Evolutionary conservation across 768 basidiomycete genomes (phyloP), one percentile per base, ranked within the genome.

Genomic region (Chalciporus sphaerocephalus): DNA sequence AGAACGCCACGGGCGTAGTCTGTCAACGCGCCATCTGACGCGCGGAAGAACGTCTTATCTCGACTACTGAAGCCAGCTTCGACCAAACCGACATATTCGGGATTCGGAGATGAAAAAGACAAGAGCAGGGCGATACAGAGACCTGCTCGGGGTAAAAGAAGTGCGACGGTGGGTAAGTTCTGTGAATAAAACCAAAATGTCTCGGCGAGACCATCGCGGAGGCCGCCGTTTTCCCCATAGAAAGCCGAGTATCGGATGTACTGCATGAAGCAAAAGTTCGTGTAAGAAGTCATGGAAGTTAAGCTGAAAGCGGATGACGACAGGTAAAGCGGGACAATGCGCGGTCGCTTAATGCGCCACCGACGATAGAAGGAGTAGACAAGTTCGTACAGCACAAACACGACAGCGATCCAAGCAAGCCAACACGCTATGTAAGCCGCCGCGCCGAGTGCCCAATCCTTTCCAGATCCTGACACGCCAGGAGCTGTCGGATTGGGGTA

Each of bases 361-460:
- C 85, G 70, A 48, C 87, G 74, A 38, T 73, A 69, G 59, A 88
- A 89, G 24, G 83, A 86, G 61, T 84, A 89, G 28, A 87, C 68
- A 42, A 87, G 61, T 51, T 89, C 86, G 67, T 92, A 93, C 27
- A 89, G 64, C 52, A 92, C 57, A 60, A 84, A 81, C 17, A 93
- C 80, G 20, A 78, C 74, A 44, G 85, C 60, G 22, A 90, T 74
- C 78, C 87, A 92, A 38, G 78, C 74, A 38, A 78, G 62, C 84
- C 87, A 92, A 61, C 84, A 90, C 7, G 85, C 81, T 34, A 87
- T 73, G 69, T 94, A 94, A 12, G 90, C 90, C 11, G 88, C 82
- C 13, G 83, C 79, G 16, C 77, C 92, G 8, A 94, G 74, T 3
- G 83, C 78, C 92, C 92, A 94, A 62, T 84, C 83, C 61, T 74